Evolutionary conservation across 78 protist species (phyloP).

Genomic region (Salpingoeca rosetta): DNA sequence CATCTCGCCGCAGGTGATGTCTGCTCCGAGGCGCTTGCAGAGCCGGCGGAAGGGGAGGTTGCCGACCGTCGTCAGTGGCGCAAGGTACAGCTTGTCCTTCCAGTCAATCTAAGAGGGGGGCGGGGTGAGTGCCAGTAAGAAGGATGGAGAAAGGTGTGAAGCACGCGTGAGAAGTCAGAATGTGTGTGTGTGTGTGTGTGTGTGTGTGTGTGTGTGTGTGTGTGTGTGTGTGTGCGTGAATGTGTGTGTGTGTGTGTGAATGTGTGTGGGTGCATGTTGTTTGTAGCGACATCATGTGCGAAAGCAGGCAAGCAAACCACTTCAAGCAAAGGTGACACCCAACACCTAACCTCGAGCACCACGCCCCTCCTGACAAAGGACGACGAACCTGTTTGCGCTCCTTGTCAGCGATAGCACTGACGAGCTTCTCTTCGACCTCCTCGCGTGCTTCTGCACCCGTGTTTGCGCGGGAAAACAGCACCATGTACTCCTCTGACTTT

Average conservation of each 20-base stretch:
- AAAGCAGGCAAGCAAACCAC: neutral
- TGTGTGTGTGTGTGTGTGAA: neutral
- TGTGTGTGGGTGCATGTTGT: too few species aligned
- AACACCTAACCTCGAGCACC: too few species aligned
- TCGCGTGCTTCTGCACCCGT: neutral
- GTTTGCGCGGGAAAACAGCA: too few species aligned
- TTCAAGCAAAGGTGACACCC: neutral
- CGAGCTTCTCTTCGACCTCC: neutral
- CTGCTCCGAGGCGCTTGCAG: slow-evolving; percentile 56
- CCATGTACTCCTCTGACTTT: too few species aligned
- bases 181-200: too few species aligned
- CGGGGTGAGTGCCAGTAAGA: neutral
- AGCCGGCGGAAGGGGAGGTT: slow-evolving; percentile 94
- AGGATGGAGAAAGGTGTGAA: neutral
- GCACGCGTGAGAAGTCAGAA: too few species aligned
- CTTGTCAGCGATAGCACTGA: neutral
- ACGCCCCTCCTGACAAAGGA: too few species aligned
- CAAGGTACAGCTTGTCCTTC: slow-evolving; percentile 68
- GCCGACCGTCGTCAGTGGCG: slow-evolving; percentile 97
- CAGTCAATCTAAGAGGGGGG: slow-evolving; percentile 38
- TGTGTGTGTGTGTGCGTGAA: neutral
- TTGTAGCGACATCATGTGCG: neutral
- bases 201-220: too few species aligned
- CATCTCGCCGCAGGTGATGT: slow-evolving; percentile 89
- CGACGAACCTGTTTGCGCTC: neutral